Evolutionary conservation across 176 grass and related monocot species (phyloP), one percentile per base, ranked within the genome.

Genomic region (Juncus effusus): DNA sequence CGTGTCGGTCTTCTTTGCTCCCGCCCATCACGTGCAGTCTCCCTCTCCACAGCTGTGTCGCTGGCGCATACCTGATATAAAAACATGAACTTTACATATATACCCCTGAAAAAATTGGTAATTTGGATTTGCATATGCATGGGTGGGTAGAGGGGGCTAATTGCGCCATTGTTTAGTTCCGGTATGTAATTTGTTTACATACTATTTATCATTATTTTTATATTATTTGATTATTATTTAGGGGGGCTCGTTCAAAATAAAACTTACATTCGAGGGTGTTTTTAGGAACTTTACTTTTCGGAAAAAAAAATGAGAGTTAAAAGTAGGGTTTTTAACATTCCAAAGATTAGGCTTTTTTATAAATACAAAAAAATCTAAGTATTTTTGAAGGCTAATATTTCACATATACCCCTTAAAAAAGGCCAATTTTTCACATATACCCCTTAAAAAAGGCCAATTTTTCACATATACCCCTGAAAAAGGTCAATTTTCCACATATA

Each of bases 21-120:
- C 95, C 95, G 67, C 95, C 95, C 95, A 93, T 99, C 10, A 99
- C 95, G 78, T 99, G 95, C 61, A 99, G 73, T 77, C 89, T 83
- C 36, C 86, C 86, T 69, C 86, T 89, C 95, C 89, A 99, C 72
- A 99, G 85, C 75, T 99, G 95, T 56, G 88, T 99, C 45, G 95
- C 95, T 65, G 95, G 95, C 56, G 95, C 95, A 82, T 94, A 93
- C 82, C 95, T 99, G 55, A 49, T 82, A 67, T 42, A 70, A 47
- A 10, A 77, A 60, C 9, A 47, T 9, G 1, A 47, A 47, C 4
- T 47, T 53, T 50, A 13, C 67, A 9, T 56, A 56, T 58, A 57
- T 70, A 15, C 55, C 54, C 39, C 54, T 72, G 39, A 45, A 59
- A 16, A 19, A 36, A 58, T 55, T 42, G 50, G 19, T 56, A 13